These are phyloP conservation scores for Phaeophleospora eucalypticola DNA, from an alignment of 2,329 filamentous ascomycete species.

Conservation along the genomic window DNA sequence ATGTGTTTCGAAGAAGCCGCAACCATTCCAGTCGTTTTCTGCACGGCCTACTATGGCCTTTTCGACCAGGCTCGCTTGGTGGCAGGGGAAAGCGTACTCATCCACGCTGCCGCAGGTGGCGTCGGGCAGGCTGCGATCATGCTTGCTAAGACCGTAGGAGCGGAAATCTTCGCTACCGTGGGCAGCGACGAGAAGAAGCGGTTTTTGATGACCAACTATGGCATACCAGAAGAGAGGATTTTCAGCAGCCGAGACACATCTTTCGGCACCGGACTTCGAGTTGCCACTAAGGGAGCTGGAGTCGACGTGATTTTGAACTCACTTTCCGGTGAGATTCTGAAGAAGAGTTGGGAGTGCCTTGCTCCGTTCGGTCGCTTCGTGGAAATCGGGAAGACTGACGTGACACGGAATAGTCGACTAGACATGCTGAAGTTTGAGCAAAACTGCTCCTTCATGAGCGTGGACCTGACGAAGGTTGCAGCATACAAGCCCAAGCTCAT, in stretches of 20 bases:
- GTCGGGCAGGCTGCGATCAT: constrained; percentile 31
- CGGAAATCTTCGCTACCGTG: constrained; percentile 29
- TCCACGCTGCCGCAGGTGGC: constrained; percentile 30
- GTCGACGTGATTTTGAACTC: constrained; percentile 35
- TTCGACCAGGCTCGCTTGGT: constrained; percentile 26
- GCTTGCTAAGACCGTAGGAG: constrained; percentile 21
- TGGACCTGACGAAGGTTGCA: not conserved
- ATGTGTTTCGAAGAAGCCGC: constrained; percentile 21
- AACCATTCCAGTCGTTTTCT: constrained; percentile 18
- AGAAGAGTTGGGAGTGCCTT: constrained; percentile 25
- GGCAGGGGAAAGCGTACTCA: constrained; percentile 33
- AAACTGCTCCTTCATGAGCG: not conserved
- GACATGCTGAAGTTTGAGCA: constrained; percentile 6
- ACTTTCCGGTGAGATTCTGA: constrained; percentile 25
- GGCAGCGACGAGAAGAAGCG: constrained; percentile 24
- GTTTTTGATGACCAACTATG: constrained; percentile 21
- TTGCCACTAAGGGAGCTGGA: constrained; percentile 29
- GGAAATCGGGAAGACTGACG: constrained; percentile 24
- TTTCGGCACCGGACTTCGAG: constrained; percentile 19
- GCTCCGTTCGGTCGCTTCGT: constrained; percentile 30
- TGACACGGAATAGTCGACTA: constrained; percentile 6
- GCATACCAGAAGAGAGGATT: constrained; percentile 29
- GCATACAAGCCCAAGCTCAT: constrained; percentile 4
- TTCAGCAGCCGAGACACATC: constrained; percentile 27
- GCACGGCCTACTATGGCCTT: constrained; percentile 27